Conservation (phyloP, 2,329 filamentous ascomycete genomes). For the Aspergillus unguis region DNA sequence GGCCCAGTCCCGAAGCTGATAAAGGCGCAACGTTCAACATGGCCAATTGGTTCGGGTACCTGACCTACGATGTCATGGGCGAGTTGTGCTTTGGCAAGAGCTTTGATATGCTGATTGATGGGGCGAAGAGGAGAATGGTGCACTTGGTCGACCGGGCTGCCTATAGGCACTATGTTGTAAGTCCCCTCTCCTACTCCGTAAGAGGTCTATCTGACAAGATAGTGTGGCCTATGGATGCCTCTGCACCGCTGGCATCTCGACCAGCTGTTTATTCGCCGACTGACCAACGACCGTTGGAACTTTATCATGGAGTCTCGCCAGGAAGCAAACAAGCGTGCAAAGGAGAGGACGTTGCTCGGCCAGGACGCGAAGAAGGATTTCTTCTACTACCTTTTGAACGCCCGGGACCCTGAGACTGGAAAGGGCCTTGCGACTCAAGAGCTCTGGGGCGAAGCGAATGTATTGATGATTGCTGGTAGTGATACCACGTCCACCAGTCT, state of each 20-base stretch:
- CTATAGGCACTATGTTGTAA: constrained; percentile 65
- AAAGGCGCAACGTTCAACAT: constrained; percentile 26
- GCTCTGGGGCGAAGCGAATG: constrained; percentile 68
- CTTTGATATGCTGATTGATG: constrained; percentile 48
- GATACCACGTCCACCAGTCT: constrained; percentile 68
- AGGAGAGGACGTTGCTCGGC: constrained; percentile 54
- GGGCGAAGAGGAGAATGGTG: constrained; percentile 59
- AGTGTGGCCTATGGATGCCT: constrained; percentile 70
- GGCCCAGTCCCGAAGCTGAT: constrained; percentile 8
- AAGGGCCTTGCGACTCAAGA: constrained; percentile 63
- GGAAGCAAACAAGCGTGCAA: constrained; percentile 64
- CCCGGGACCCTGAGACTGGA: constrained; percentile 68
- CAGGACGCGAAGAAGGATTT: constrained; percentile 68
- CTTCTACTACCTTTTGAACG: constrained; percentile 71
- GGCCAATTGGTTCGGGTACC: constrained; percentile 40
- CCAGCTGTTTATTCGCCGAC: constrained; percentile 63
- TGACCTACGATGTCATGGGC: constrained; percentile 53
- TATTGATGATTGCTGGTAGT: constrained; percentile 68
- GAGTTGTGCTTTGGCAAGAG: constrained; percentile 52
- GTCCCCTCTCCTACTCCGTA: constrained; percentile 26
- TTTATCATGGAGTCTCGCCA: constrained; percentile 70
- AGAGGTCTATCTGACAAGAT: neutral
- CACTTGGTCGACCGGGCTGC: constrained; percentile 65
- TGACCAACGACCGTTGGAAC: constrained; percentile 63
- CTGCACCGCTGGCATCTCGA: constrained; percentile 65